Conservation (phyloP, 768 basidiomycete species). For the Kwoniella newhampshirensis region DNA sequence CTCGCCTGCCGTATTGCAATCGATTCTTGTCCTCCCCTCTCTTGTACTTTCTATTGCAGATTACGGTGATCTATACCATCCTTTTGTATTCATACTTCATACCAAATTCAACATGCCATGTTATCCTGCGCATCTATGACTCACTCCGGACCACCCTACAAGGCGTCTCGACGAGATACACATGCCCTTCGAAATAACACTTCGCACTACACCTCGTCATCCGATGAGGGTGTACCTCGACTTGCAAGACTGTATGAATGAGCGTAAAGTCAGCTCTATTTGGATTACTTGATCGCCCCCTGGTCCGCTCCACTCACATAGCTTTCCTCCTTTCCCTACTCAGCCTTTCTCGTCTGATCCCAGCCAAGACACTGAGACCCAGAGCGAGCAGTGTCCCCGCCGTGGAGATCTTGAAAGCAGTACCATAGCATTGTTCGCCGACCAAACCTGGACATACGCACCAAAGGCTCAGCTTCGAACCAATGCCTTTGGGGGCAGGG, state of each 20-base stretch:
- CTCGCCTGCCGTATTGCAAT: too few species aligned
- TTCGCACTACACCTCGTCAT: constrained; percentile 11
- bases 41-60: too few species aligned
- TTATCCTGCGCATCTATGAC: too few species aligned
- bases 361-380: constrained; percentile 24
- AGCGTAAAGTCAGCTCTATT: too few species aligned
- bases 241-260: constrained; percentile 8
- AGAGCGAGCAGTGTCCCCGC: constrained; percentile 37
- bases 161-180: too few species aligned
- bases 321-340: constrained; percentile 19
- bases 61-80: too few species aligned
- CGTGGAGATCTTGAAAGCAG: constrained; percentile 39
- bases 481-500: not conserved
- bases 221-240: not conserved
- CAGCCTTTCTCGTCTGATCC: constrained; percentile 25
- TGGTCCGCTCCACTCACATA: constrained; percentile 17
- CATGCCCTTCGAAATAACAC: too few species aligned
- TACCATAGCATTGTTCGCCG: constrained; percentile 39
- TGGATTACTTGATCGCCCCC: too few species aligned
- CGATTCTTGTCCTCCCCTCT: too few species aligned
- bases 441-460: constrained; percentile 31
- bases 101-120: too few species aligned
- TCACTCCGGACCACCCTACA: too few species aligned
- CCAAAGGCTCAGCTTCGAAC: constrained; percentile 2
- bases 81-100: too few species aligned